Evolutionary conservation across 2,329 filamentous ascomycete genomes (phyloP).

Genomic region (Leptographium flavum): DNA sequence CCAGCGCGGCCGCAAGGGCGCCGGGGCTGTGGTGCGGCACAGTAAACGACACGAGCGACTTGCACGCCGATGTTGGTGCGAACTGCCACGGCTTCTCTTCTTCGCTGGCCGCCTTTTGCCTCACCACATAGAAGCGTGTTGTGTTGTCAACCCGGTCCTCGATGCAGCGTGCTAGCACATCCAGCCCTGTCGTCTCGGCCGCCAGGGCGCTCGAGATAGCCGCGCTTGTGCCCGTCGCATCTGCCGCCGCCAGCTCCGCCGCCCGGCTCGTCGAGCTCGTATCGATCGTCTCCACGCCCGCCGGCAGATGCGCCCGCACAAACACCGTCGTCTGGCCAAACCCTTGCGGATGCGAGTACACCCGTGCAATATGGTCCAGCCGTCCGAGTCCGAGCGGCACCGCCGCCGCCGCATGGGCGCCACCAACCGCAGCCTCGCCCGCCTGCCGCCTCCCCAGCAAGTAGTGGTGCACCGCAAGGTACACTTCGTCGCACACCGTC

Average conservation of each 20-base stretch:
- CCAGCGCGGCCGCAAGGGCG: slow-evolving; percentile 67
- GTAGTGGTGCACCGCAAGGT: slow-evolving; percentile 79
- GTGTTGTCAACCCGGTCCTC: slow-evolving; percentile 63
- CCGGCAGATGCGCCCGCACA: slow-evolving; percentile 46
- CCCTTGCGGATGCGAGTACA: slow-evolving; percentile 92
- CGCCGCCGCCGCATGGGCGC: slow-evolving; percentile 1
- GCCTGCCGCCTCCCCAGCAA: slow-evolving; percentile 44
- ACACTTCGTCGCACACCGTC: slow-evolving; percentile 68
- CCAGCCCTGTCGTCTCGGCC: slow-evolving; percentile 50
- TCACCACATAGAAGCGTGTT: slow-evolving; percentile 64
- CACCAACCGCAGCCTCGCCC: neutral
- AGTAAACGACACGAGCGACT: slow-evolving; percentile 72
- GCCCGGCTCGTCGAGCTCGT: slow-evolving; percentile 75
- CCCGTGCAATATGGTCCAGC: slow-evolving; percentile 50
- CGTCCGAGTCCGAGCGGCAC: slow-evolving; percentile 29
- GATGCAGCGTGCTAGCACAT: slow-evolving; percentile 54
- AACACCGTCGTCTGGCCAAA: slow-evolving; percentile 70
- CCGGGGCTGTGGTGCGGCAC: slow-evolving; percentile 65
- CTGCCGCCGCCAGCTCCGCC: slow-evolving; percentile 58
- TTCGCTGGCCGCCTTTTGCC: slow-evolving; percentile 13
- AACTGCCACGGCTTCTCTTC: neutral
- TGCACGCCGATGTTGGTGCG: slow-evolving; percentile 21
- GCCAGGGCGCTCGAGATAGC: slow-evolving; percentile 70
- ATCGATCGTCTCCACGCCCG: slow-evolving; percentile 67
- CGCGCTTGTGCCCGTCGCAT: slow-evolving; percentile 45